Evolutionary conservation across 106 monocot genomes (phyloP).

Genomic region (Acorus gramineus): DNA sequence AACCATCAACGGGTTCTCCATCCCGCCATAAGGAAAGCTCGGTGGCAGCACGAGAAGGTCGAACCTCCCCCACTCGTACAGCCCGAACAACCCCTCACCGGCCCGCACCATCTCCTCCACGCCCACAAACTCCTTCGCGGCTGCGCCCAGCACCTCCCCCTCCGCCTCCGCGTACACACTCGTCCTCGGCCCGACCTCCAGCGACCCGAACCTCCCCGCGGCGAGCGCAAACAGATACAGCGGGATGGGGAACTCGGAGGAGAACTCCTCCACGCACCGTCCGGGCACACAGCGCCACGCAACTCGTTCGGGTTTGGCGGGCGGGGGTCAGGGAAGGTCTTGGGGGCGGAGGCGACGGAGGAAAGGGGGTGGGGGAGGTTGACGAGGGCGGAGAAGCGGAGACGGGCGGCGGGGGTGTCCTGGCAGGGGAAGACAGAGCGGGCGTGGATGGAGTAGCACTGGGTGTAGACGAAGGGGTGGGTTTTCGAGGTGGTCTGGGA

Average conservation of each 20-base stretch:
- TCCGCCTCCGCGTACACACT: constrained; percentile 73
- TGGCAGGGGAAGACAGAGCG: constrained; percentile 97
- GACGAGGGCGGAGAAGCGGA: constrained; percentile 49
- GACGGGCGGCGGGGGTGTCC: constrained; percentile 87
- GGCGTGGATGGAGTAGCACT: constrained; percentile 86
- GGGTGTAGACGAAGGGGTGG: constrained; percentile 81
- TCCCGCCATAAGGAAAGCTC: constrained; percentile 93
- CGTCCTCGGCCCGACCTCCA: constrained; percentile 77
- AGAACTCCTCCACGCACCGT: constrained; percentile 72
- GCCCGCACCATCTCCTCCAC: constrained; percentile 78
- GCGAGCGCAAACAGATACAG: constrained; percentile 90
- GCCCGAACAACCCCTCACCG: constrained; percentile 74
- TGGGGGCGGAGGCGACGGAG: constrained; percentile 72
- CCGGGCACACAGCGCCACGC: constrained; percentile 9
- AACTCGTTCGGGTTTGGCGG: constrained; percentile 32
- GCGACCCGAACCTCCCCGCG: constrained; percentile 49
- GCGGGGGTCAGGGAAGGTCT: constrained; percentile 16
- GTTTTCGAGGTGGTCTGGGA: constrained; percentile 42
- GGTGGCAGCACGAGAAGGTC: constrained; percentile 79
- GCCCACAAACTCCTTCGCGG: constrained; percentile 76
- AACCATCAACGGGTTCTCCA: constrained; percentile 96
- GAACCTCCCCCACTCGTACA: constrained; percentile 92
- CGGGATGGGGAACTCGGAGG: constrained; percentile 77
- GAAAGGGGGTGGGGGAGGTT: constrained; percentile 59
- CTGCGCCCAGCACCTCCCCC: constrained; percentile 38